Base-by-base conservation (phyloP, 306 rosid species). In the Rosa lucieae region DNA sequence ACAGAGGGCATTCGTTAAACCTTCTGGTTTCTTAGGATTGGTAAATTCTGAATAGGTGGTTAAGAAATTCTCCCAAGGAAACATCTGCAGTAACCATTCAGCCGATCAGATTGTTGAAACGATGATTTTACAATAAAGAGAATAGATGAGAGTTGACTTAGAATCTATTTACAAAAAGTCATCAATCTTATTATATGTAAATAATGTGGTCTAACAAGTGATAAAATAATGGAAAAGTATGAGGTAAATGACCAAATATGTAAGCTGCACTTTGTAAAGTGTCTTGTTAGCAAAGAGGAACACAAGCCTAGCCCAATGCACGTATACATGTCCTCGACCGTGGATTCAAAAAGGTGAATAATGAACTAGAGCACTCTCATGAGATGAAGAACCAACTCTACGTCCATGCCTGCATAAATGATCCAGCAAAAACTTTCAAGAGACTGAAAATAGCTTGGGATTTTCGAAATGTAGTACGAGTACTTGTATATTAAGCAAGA, bases 1-100 rank as follows among this genome's bases (percentile, higher is more conserved):
- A 94, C 87, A 2, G 97, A 94, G 80, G 99, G 99, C 99, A 92
- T 94, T 72, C 97, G 97, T 85, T 92, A 94, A 80, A 91, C 97
- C 86, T 94, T 97, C 78, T 88, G 97, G 79, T 91, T 87, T 87
- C 97, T 82, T 39, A 94, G 84, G 40, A 94, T 62, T 21, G 99
- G 97, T 63, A 94, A 81, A 85, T 23, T 23, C 26, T 23, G 26
- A 23, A 23, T 23, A 23, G 26, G 0, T 0, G 26, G 26, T 23
- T 23, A 23, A 23, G 26, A 23, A 23, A 23, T 89, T 94, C 89
- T 94, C 99, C 99, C 99, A 94, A 48, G 99, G 97, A 81, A 94
- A 95, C 99, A 94, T 94, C 99, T 94, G 90, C 42, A 42, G 67
- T 77, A 37, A 40, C 67, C 46, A 67, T 55, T 75, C 80, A 80